Percentiles rank a stretch among this genome's conserved stretches.
Evolutionary conservation across 1,284 basidiomycete genomes (phyloP).

Genomic region (Moesziomyces sp.): DNA sequence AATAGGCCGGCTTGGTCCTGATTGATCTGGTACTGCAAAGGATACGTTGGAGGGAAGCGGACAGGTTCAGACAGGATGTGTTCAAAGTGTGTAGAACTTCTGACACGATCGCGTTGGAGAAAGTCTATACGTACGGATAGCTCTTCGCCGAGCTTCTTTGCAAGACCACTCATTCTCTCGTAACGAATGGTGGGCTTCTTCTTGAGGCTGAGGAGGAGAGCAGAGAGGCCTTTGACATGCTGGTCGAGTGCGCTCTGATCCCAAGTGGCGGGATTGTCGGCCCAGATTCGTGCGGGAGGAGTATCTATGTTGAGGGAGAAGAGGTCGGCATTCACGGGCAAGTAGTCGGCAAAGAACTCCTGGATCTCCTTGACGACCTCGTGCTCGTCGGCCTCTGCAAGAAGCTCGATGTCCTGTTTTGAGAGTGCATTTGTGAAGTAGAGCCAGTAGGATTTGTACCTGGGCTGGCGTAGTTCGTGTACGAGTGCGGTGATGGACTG

Average conservation of each 20-base stretch:
- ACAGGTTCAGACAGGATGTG: background rate
- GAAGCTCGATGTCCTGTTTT: constrained; percentile 88
- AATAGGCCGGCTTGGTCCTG: constrained; percentile 68
- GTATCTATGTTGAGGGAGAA: constrained; percentile 78
- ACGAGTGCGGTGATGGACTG: constrained; percentile 84
- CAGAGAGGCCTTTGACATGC: constrained; percentile 83
- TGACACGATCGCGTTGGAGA: too few relatives aligned
- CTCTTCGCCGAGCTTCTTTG: constrained; percentile 87
- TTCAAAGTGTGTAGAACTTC: too few relatives aligned
- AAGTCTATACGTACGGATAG: constrained; percentile 74
- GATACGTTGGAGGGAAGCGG: background rate
- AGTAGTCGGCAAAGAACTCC: constrained; percentile 65
- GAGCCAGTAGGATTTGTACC: constrained; percentile 92
- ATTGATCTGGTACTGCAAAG: constrained; percentile 66
- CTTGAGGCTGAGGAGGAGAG: constrained; percentile 90
- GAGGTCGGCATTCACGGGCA: constrained; percentile 76
- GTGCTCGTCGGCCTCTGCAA: constrained; percentile 94
- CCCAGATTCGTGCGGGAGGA: constrained; percentile 74
- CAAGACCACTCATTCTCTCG: constrained; percentile 91
- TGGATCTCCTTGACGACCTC: constrained; percentile 92
- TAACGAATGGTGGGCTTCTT: constrained; percentile 95
- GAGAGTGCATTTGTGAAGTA: constrained; percentile 89
- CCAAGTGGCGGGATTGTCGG: constrained; percentile 73
- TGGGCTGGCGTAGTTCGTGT: constrained; percentile 79
- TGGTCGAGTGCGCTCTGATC: constrained; percentile 80